These are phyloP conservation scores for Capsicum baccatum DNA, from an alignment of 257 asterid species.

Conservation along the genomic window DNA sequence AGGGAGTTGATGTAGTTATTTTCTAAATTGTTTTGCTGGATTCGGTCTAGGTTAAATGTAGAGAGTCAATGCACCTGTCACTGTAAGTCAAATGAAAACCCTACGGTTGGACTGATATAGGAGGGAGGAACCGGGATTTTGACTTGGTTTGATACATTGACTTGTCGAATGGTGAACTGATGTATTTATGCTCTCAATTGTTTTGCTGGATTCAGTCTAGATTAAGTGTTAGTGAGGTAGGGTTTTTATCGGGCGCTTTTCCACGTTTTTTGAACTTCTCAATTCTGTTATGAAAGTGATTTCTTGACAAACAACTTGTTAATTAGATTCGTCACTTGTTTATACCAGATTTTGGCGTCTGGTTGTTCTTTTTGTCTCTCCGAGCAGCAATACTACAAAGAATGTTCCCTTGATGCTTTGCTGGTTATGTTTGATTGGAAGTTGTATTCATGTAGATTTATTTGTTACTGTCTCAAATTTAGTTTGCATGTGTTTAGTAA, in stretches of 20 bases:
- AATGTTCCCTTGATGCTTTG: neutral
- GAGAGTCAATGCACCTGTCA: constrained; percentile 90
- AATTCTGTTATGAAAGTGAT: neutral
- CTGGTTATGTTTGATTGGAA: constrained; percentile 9
- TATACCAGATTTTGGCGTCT: neutral
- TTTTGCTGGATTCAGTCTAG: constrained; percentile 4
- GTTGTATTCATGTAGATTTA: neutral
- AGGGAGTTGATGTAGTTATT: neutral
- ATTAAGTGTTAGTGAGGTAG: constrained; percentile 15
- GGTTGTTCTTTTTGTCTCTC: neutral
- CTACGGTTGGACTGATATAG: neutral
- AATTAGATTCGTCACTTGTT: neutral
- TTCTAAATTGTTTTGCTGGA: neutral
- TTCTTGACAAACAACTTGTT: neutral
- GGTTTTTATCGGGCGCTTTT: neutral
- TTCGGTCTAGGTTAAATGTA: constrained; percentile 36
- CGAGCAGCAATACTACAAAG: neutral
- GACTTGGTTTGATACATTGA: neutral
- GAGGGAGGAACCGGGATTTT: neutral
- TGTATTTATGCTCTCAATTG: neutral
- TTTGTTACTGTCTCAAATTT: neutral
- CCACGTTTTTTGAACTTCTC: neutral
- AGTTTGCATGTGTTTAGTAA: neutral
- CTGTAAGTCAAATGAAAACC: constrained; percentile 44
- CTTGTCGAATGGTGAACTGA: neutral